phyloP scores from a whole-genome alignment of 1,284 basidiomycete genomes.

The Cutaneotrichosporon dermatis region DNA sequence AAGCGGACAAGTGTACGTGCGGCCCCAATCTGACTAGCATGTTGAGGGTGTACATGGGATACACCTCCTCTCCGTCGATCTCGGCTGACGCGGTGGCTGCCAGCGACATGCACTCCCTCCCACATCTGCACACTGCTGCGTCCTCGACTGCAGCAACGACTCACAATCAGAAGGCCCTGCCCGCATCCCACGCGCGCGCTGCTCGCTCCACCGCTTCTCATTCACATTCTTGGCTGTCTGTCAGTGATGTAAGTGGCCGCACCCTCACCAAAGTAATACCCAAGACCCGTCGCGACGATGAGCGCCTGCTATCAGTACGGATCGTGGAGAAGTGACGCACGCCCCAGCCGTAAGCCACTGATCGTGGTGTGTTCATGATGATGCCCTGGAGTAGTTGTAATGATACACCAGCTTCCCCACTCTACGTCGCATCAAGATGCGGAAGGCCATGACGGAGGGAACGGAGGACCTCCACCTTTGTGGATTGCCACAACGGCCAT shows the following conservation, averaged over 20 bases:
- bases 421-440: no score
- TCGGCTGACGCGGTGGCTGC: no score
- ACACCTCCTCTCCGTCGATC: no score
- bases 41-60: no score
- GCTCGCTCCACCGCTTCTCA: slow-evolving; percentile 18
- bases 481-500: no score
- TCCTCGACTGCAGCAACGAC: background rate
- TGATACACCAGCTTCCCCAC: background rate
- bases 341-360: slow-evolving; percentile 15
- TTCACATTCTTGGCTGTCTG: slow-evolving; percentile 14
- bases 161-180: slow-evolving; percentile 8
- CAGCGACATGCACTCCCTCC: no score
- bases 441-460: no score
- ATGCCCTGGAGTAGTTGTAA: no score
- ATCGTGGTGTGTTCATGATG: slow-evolving; percentile 15
- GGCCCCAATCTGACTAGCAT: no score
- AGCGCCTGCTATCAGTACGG: slow-evolving; percentile 34
- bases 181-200: slow-evolving; percentile 15
- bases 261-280: slow-evolving; percentile 47
- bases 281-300: slow-evolving; percentile 52
- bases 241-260: background rate
- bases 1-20: no score
- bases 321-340: background rate
- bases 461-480: no score
- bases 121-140: no score